Conservation (phyloP, 208 protist genomes). For the Phytomonas sp. region DNA sequence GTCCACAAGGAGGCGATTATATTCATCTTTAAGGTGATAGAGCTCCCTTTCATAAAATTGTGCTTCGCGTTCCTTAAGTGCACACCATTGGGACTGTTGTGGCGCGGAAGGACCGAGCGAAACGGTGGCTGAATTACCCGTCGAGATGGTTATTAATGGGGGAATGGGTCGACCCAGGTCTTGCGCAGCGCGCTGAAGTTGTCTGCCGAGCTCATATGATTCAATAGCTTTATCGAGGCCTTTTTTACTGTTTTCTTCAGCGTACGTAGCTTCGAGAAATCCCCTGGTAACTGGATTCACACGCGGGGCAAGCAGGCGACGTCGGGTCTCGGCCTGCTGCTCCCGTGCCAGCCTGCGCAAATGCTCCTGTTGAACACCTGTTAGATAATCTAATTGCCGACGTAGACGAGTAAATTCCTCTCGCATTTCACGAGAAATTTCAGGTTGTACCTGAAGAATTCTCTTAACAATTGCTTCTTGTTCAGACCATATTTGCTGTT, state of each 20-base stretch:
- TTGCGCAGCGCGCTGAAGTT: not conserved
- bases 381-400: conserved; percentile 5
- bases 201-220: not conserved
- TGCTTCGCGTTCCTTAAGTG: conserved; percentile 26
- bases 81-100: not conserved
- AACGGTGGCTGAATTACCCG: conserved; percentile 19
- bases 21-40: conserved; percentile 24
- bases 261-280: not conserved
- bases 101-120: conserved; percentile 11
- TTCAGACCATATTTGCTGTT: not conserved
- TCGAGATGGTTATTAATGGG: conserved; percentile 8
- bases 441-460: conserved; percentile 3
- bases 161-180: not conserved
- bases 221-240: not conserved
- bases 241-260: not conserved
- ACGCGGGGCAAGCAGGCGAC: not conserved
- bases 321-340: not conserved
- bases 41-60: conserved; percentile 46
- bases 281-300: not conserved
- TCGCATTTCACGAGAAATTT: conserved; percentile 3
- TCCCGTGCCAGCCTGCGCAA: not conserved
- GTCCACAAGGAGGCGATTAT: conserved; percentile 31
- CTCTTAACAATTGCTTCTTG: not conserved
- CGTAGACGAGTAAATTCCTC: conserved; percentile 4
- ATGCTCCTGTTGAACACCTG: conserved; percentile 4